Percentiles rank a stretch among this genome's conserved stretches.
Evolutionary conservation across 208 protist species (phyloP).

Genomic region (Phytomonas serpens): DNA sequence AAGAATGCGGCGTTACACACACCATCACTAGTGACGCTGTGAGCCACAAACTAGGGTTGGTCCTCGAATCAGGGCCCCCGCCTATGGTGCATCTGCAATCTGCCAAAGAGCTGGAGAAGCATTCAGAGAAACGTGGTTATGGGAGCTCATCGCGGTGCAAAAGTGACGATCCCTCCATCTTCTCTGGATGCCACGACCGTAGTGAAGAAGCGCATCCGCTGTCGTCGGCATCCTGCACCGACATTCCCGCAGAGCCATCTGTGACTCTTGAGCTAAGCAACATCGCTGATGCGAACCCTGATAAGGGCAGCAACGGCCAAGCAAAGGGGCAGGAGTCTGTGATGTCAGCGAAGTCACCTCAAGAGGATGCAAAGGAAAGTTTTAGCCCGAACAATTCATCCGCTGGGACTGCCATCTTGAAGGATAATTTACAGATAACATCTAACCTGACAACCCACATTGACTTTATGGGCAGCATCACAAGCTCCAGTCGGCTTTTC

Average conservation of each 20-base stretch:
- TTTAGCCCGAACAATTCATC: background rate
- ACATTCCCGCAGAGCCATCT: background rate
- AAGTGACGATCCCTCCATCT: conserved; percentile 9
- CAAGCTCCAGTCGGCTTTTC: background rate
- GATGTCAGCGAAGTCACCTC: background rate
- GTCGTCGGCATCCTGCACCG: background rate
- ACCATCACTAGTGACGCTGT: conserved; percentile 6
- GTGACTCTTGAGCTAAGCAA: background rate
- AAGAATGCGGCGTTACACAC: conserved; percentile 16
- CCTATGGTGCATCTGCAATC: background rate
- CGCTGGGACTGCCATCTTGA: background rate
- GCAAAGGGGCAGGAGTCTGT: background rate
- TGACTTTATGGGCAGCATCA: conserved; percentile 1
- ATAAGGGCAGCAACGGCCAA: background rate
- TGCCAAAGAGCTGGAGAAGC: background rate
- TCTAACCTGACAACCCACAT: background rate
- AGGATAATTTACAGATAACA: background rate
- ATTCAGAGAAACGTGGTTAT: background rate
- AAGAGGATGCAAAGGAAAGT: background rate
- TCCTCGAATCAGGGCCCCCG: background rate
- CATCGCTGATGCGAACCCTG: background rate
- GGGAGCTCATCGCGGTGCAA: conserved; percentile 1
- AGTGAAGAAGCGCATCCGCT: background rate
- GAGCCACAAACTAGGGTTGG: background rate
- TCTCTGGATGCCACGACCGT: background rate